These are phyloP conservation scores for Flaveria ramosissima DNA, from an alignment of 129 eudicot genomes.

Conservation along the genomic window DNA sequence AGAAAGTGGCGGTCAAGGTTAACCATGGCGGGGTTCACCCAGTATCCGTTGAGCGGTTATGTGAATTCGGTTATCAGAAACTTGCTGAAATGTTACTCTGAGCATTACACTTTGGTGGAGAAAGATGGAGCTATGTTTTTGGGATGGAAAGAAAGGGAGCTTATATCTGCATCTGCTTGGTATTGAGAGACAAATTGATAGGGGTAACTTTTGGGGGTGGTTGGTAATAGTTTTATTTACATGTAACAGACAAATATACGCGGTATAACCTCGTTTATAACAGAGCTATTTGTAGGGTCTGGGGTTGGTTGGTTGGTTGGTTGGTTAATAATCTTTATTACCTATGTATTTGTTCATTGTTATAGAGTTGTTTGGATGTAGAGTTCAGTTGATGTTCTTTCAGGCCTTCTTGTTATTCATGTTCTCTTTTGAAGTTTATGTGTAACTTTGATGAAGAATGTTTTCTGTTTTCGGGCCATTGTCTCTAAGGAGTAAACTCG, in stretches of 20 bases:
- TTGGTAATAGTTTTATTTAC: no score
- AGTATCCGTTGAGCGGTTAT: slow-evolving; percentile 73
- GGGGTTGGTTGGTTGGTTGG: background rate
- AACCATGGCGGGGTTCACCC: slow-evolving; percentile 86
- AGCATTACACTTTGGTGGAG: slow-evolving; percentile 80
- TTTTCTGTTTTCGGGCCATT: background rate
- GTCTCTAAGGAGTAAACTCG: no score
- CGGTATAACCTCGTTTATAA: no score
- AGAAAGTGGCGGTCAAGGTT: slow-evolving; percentile 87
- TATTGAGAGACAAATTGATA: slow-evolving; percentile 34
- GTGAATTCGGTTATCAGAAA: slow-evolving; percentile 84
- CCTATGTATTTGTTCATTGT: slow-evolving; percentile 22
- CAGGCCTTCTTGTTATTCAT: background rate
- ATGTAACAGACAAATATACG: no score
- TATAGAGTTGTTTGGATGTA: slow-evolving; percentile 23
- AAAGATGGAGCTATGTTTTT: slow-evolving; percentile 80
- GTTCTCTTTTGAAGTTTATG: no score
- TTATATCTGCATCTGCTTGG: slow-evolving; percentile 96
- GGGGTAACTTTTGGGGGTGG: no score
- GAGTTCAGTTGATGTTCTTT: slow-evolving; percentile 1
- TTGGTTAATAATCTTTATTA: slow-evolving; percentile 2
- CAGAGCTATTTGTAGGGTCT: no score
- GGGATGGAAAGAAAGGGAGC: slow-evolving; percentile 88
- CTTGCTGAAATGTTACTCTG: slow-evolving; percentile 70
- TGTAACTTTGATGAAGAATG: no score